These are phyloP conservation scores for Lentinus tigrinus DNA, from an alignment of 768 basidiomycete genomes.

Conservation along the genomic window DNA sequence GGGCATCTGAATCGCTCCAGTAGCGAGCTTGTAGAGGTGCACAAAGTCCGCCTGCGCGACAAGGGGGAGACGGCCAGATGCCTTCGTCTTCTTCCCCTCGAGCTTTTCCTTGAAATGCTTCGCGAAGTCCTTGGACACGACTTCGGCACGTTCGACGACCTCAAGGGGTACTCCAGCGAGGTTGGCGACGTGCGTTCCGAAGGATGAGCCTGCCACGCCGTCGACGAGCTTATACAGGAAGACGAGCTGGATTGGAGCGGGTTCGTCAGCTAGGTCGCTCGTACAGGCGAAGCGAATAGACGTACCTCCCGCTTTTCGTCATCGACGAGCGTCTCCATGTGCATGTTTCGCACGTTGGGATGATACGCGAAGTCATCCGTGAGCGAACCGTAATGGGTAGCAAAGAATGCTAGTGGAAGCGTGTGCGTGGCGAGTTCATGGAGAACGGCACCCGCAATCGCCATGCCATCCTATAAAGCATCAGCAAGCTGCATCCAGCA, in stretches of 20 bases:
- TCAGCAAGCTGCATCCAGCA: not conserved
- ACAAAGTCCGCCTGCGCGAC: conserved; percentile 88
- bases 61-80: conserved; percentile 65
- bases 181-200: conserved; percentile 93
- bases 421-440: conserved; percentile 95
- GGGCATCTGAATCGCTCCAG: conserved; percentile 50
- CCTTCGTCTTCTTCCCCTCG: conserved; percentile 57
- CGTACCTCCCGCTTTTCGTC: conserved; percentile 85
- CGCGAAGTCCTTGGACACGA: conserved; percentile 84
- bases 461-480: conserved; percentile 85
- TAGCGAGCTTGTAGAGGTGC: conserved; percentile 66
- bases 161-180: conserved; percentile 86
- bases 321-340: conserved; percentile 94
- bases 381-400: conserved; percentile 94
- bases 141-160: conserved; percentile 87
- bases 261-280: not conserved
- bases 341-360: conserved; percentile 90
- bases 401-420: conserved; percentile 90
- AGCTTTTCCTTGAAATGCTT: conserved; percentile 82
- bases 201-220: conserved; percentile 84
- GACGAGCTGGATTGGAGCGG: conserved; percentile 56
- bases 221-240: conserved; percentile 94
- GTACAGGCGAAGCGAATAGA: not conserved
- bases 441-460: conserved; percentile 92
- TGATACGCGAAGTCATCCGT: conserved; percentile 94